A percentile compares a stretch with the other conserved stretches of the same genome.
phyloP scores from a whole-genome alignment of 202 grass and related monocot genomes.

The Panicum hallii region DNA sequence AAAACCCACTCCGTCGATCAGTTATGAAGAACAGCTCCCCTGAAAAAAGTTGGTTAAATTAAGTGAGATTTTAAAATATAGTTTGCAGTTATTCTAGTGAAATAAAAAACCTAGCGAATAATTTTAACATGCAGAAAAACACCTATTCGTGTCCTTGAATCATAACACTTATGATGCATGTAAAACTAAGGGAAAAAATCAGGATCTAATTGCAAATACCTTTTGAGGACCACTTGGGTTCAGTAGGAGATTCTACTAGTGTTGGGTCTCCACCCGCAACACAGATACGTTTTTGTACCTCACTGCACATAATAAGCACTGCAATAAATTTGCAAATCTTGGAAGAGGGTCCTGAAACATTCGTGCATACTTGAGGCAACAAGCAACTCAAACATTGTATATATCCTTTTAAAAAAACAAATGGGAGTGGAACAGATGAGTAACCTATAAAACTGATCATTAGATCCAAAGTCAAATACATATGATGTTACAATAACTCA shows the following conservation, averaged over 20 bases:
- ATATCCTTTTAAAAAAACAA: constrained; percentile 2
- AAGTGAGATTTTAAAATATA: constrained; percentile 28
- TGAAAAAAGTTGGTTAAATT: constrained; percentile 28
- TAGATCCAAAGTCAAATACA: background rate
- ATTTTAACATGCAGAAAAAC: background rate
- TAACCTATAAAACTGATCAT: constrained; percentile 10
- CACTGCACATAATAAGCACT: constrained; percentile 51
- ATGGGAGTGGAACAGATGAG: constrained; percentile 17
- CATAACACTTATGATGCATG: background rate
- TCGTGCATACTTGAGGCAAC: constrained; percentile 27
- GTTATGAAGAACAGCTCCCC: constrained; percentile 91
- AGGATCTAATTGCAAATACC: constrained; percentile 50
- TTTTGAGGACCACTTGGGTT: constrained; percentile 92
- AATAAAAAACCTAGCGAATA: constrained; percentile 9
- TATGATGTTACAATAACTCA: constrained; percentile 11
- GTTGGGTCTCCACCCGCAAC: constrained; percentile 75
- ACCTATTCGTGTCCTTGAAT: background rate
- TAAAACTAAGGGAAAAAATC: background rate
- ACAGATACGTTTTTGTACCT: constrained; percentile 60
- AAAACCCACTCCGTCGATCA: constrained; percentile 84
- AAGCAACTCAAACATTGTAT: constrained; percentile 7
- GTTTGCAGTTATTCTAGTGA: constrained; percentile 2
- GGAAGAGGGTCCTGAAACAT: constrained; percentile 7
- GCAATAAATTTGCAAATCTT: constrained; percentile 1
- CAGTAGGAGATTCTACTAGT: constrained; percentile 86